Conservation (phyloP, 352 stramenopile species). For the Peronospora belbahrii region DNA sequence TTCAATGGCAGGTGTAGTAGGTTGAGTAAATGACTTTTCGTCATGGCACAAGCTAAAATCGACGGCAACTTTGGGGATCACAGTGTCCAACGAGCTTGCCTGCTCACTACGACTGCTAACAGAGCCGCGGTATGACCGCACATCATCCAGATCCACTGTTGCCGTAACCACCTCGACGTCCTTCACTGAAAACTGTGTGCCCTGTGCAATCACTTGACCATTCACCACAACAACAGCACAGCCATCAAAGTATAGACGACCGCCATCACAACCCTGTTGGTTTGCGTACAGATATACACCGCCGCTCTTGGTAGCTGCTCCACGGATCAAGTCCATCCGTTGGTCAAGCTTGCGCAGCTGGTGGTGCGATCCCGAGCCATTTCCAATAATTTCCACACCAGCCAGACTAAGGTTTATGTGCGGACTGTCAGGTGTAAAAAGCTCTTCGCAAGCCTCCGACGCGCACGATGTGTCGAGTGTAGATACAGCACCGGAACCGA, state of each 20-base stretch:
- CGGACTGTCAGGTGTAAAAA: conserved; percentile 93
- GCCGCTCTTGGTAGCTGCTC: conserved; percentile 91
- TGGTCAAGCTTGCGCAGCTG: conserved; percentile 92
- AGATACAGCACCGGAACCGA: conserved; percentile 74
- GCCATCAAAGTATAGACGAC: conserved; percentile 96
- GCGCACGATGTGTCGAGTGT: conserved; percentile 84
- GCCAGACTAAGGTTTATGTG: conserved; percentile 92
- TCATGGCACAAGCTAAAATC: conserved; percentile 74
- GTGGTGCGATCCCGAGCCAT: conserved; percentile 96
- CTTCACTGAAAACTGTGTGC: conserved; percentile 93
- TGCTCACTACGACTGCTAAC: conserved; percentile 93
- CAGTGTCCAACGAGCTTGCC: conserved; percentile 65
- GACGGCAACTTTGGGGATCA: conserved; percentile 66
- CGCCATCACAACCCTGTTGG: conserved; percentile 95
- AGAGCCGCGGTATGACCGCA: conserved; percentile 91
- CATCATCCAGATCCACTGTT: conserved; percentile 97
- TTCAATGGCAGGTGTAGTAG: conserved; percentile 47
- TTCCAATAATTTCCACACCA: conserved; percentile 97
- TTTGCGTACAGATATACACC: conserved; percentile 99
- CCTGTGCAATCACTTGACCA: conserved; percentile 93
- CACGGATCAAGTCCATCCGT: conserved; percentile 87
- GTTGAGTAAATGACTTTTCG: conserved; percentile 29
- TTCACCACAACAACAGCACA: conserved; percentile 97
- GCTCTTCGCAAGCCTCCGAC: conserved; percentile 96
- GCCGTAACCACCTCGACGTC: conserved; percentile 96